Percentiles rank a stretch among this genome's conserved stretches.
Conservation (phyloP, 2,329 filamentous ascomycete genomes). For the Neopestalotiopsis rosae region DNA sequence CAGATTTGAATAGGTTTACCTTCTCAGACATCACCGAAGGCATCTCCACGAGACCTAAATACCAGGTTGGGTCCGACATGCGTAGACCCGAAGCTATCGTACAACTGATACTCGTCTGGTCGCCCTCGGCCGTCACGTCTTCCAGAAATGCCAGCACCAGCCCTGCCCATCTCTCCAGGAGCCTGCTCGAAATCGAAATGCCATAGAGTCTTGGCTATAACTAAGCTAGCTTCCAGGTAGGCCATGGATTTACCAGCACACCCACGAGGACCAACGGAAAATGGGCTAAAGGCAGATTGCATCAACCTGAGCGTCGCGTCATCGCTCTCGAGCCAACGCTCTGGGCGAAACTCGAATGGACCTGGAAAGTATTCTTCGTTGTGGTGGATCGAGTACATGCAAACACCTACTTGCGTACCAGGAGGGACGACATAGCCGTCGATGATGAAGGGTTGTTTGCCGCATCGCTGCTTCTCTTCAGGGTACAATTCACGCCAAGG, state of each 20-base stretch:
- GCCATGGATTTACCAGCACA: conserved; percentile 40
- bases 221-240: conserved; percentile 25
- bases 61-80: background rate
- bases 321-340: background rate
- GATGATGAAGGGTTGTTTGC: background rate
- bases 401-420: background rate
- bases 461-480: no score
- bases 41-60: background rate
- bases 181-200: background rate
- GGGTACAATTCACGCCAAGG: background rate
- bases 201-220: conserved; percentile 26
- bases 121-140: background rate
- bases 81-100: background rate
- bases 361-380: background rate
- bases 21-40: no score
- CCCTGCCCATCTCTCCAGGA: background rate
- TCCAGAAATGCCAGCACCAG: background rate
- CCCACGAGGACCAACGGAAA: conserved; percentile 39
- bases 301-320: conserved; percentile 18
- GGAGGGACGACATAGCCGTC: background rate
- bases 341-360: background rate
- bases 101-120: background rate
- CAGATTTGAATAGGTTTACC: no score
- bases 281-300: conserved; percentile 33
- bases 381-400: background rate